These are phyloP conservation scores for Sarocladium strictum DNA, from an alignment of 2,329 filamentous ascomycete species.

Conservation along the genomic window DNA sequence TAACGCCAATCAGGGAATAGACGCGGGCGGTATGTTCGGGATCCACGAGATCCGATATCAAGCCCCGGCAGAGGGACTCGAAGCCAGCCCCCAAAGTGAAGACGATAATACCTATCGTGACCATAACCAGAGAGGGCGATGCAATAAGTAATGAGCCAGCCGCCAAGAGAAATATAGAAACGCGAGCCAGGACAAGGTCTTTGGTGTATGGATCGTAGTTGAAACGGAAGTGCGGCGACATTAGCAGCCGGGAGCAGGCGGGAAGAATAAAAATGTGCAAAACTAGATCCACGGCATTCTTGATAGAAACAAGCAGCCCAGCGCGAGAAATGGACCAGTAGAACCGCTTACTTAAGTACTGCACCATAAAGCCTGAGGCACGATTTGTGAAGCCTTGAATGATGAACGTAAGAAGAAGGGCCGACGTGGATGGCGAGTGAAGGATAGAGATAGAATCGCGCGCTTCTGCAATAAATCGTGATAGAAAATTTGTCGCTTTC, in stretches of 20 bases:
- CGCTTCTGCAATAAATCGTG: not conserved
- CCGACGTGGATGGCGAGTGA: conserved; percentile 2
- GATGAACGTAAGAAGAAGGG: conserved; percentile 10
- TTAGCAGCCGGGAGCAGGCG: conserved; percentile 9
- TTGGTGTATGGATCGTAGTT: not conserved
- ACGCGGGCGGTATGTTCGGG: conserved; percentile 17
- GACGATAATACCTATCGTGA: conserved; percentile 16
- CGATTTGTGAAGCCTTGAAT: conserved; percentile 6
- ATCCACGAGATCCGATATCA: conserved; percentile 15
- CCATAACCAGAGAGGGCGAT: conserved; percentile 10
- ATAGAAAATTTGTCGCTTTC: not conserved
- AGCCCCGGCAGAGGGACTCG: conserved; percentile 15
- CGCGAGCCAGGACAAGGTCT: not conserved
- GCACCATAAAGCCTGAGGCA: conserved; percentile 5
- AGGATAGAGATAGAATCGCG: conserved; percentile 1
- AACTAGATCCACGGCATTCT: conserved; percentile 14
- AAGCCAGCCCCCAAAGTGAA: conserved; percentile 16
- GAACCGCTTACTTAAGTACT: conserved; percentile 13
- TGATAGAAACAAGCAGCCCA: conserved; percentile 15
- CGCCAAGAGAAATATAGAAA: not conserved
- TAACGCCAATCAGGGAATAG: conserved; percentile 20
- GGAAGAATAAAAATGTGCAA: conserved; percentile 14
- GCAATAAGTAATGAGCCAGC: conserved; percentile 16
- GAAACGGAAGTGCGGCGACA: conserved; percentile 2
- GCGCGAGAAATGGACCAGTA: conserved; percentile 14